Base-by-base conservation (phyloP, 2,329 filamentous ascomycete species). In the Fusarium sp. region DNA sequence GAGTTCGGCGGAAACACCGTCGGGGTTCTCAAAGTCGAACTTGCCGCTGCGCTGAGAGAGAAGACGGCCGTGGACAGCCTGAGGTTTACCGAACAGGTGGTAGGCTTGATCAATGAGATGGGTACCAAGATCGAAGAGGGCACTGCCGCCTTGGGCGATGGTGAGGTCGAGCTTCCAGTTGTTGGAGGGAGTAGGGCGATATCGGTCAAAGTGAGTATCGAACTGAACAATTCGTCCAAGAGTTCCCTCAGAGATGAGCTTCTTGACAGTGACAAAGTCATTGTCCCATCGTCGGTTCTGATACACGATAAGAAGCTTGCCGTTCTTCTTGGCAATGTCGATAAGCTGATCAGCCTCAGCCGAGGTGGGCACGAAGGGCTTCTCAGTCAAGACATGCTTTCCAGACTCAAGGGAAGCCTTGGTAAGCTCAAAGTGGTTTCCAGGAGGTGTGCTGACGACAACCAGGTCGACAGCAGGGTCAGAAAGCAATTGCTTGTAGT, bases 321-420 rank as follows among this genome's bases (percentile, higher is more conserved):
- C 81, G 56, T 86, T 81, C 67, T 87, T 81, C 71, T 86, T 82
- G 11, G 91, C 89, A 59, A 92, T 83, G 11, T 82, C 81, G 52
- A 89, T 87, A 8, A 96, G 88, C 74, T 89, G 83, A 37, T 89
- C 86, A 13, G 93, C 93, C 82, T 95, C 91, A 67, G 89, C 85
- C 2, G 89, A 85, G 2, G 91, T 93, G 22, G 93, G 92, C 14
- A 94, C 93, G 80, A 96, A 96, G 3, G 94, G 94, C 85, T 96
- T 96, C 85, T 96, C 94, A 58, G 93, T 92, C 62, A 96, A 86
- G 29, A 95, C 92, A 81, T 96, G 92, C 85, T 95, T 95, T 76
- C 92, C 91, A 11, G 88, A 85, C 79, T 92, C 87, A 57, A 96
- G 86, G 0, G 92, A 91, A 61, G 88, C 82, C 81, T 90, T 91